Evolutionary conservation across 495 filamentous ascomycete genomes (phyloP), one percentile per base, ranked within the genome.

Genomic region (Saxophila tyrrhenica): DNA sequence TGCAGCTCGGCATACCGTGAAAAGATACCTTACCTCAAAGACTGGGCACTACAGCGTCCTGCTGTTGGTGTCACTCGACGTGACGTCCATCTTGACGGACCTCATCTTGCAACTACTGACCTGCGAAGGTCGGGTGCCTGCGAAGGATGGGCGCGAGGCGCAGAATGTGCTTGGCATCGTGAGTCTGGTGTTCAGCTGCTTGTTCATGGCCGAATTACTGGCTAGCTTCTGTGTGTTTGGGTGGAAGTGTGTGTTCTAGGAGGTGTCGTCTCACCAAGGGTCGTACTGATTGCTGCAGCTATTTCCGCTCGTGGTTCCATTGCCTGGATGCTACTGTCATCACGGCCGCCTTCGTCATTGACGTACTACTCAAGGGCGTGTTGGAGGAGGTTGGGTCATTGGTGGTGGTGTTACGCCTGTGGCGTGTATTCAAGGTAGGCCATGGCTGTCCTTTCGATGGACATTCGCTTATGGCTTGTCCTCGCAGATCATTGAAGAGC

Each of bases 351-450:
- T 83, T 86, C 59, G 62, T 78, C 32, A 65, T 82, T 51, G 80
- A 83, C 56, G 66, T 84, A 23, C 50, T 76, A 0, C 69, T 80
- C 41, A 75, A 73, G 48, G 80, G 80, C 46, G 64, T 78, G 2
- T 65, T 75, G 3, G 77, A 80, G 64, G 77, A 84, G 64, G 72
- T 83, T 5, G 80, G 75, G 3, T 80, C 78, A 2, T 68, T 85
- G 1, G 73, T 85, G 25, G 72, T 86, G 44, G 68, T 82, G 1
- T 64, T 86, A 49, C 74, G 83, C 50, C 69, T 87, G 0, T 84
- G 82, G 79, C 74, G 83, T 23, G 73, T 87, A 32, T 77, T 84
- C 60, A 81, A 85, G 69, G 82, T 84, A 49, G 71, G 41, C 29
- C 13, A n/a, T n/a, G n/a, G n/a, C n/a, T n/a, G n/a, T n/a, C n/a